Percentiles rank a stretch among this genome's conserved stretches.
phyloP scores from a whole-genome alignment of 2,329 filamentous ascomycete species.

The Podosphaera aphanis region DNA sequence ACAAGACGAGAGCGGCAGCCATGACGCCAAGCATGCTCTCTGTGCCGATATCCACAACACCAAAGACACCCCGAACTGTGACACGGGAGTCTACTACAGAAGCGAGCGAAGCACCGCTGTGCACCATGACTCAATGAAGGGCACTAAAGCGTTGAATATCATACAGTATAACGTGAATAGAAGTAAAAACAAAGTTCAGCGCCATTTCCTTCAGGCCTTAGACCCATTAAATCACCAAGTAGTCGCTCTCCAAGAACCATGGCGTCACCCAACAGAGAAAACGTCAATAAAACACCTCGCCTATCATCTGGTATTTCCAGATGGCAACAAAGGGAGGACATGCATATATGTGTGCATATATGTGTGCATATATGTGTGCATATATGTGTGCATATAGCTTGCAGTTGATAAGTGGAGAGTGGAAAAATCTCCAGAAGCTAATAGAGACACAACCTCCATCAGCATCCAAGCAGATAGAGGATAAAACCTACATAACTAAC shows the following conservation, averaged over 20 bases:
- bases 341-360: neutral
- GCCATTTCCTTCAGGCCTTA: neutral
- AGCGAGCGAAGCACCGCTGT: no score
- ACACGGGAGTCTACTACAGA: neutral
- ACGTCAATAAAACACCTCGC: neutral
- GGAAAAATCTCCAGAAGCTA: neutral
- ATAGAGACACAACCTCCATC: neutral
- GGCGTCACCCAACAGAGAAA: neutral
- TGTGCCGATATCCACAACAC: neutral
- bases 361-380: no score
- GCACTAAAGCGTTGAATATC: neutral
- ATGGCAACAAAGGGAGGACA: neutral
- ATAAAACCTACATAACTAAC: neutral
- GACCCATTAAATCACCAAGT: neutral
- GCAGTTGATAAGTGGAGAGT: neutral
- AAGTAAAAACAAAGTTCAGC: neutral
- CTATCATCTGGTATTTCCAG: neutral
- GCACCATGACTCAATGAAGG: neutral
- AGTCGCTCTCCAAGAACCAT: neutral
- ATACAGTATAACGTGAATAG: neutral
- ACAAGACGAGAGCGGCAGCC: no score
- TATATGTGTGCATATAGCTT: no score
- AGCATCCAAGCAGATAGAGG: neutral
- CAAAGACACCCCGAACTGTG: no score
- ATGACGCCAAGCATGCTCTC: no score